Conservation (phyloP, 2,329 filamentous ascomycete species). For the Microsporum ferrugineum region DNA sequence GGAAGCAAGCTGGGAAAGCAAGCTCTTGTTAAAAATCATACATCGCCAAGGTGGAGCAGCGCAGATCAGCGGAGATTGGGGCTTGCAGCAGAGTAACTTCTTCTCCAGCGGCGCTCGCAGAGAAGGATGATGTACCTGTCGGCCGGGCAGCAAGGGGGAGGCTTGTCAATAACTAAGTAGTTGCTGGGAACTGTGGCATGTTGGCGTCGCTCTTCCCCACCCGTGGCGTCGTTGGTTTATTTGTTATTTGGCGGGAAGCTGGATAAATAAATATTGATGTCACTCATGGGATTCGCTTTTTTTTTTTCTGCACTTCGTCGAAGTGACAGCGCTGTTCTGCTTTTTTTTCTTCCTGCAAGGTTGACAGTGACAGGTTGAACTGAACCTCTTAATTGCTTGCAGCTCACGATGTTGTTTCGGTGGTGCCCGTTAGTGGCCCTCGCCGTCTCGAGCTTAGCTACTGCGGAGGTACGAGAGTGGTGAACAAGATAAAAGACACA, state of each 20-base stretch:
- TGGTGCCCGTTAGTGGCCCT: conserved; percentile 5
- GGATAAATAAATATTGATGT: background rate
- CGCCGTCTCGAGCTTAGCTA: background rate
- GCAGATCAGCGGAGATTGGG: conserved; percentile 2
- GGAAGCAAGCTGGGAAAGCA: background rate
- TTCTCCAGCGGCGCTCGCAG: background rate
- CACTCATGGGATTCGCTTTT: background rate
- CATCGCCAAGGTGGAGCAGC: background rate
- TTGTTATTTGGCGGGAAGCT: background rate
- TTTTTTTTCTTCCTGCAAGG: background rate
- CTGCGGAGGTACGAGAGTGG: conserved; percentile 3
- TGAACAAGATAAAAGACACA: too few species aligned
- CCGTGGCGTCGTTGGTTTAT: conserved; percentile 2
- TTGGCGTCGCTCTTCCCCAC: conserved; percentile 3
- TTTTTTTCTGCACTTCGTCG: background rate
- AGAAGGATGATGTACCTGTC: background rate
- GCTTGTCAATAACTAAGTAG: background rate
- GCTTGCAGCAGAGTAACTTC: background rate
- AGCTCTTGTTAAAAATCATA: background rate
- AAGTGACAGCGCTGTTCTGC: background rate
- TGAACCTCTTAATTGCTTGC: background rate
- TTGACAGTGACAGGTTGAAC: background rate
- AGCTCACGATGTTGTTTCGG: conserved; percentile 8
- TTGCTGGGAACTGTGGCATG: background rate
- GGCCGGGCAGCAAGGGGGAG: background rate